Conservation (phyloP, 495 filamentous ascomycete species). For the Xylaria longipes region DNA sequence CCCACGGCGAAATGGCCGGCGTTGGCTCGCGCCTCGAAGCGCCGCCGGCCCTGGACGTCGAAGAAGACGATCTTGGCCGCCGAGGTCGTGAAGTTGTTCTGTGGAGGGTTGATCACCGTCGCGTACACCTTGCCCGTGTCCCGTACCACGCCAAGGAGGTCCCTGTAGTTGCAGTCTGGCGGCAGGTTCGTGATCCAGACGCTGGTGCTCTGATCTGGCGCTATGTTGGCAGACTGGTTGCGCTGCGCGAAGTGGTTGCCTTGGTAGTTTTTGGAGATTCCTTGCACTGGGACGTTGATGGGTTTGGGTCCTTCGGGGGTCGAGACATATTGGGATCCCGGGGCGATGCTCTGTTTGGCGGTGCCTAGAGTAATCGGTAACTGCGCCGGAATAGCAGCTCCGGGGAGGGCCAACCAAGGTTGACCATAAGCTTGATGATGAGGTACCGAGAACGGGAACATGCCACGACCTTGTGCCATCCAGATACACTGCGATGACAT, state of each 20-base stretch:
- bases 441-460: neutral
- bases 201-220: slow-evolving; percentile 38
- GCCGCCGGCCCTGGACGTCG: slow-evolving; percentile 32
- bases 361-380: neutral
- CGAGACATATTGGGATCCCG: neutral
- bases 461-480: neutral
- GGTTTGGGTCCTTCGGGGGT: neutral
- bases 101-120: slow-evolving; percentile 43
- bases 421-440: neutral
- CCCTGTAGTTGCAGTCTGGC: slow-evolving; percentile 25
- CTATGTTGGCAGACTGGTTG: slow-evolving; percentile 43
- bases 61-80: slow-evolving; percentile 51
- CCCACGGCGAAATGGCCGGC: slow-evolving; percentile 29
- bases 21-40: slow-evolving; percentile 18
- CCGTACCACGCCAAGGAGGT: slow-evolving; percentile 40
- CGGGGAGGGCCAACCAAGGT: neutral
- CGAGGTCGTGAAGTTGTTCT: slow-evolving; percentile 28
- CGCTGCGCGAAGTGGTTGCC: slow-evolving; percentile 34
- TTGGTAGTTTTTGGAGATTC: slow-evolving; percentile 37
- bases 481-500: neutral
- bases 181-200: slow-evolving; percentile 49
- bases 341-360: neutral
- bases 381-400: neutral
- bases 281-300: neutral
- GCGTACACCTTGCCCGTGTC: slow-evolving; percentile 45